phyloP scores from a whole-genome alignment of 768 basidiomycete genomes.

The Tephrocybe sp. region DNA sequence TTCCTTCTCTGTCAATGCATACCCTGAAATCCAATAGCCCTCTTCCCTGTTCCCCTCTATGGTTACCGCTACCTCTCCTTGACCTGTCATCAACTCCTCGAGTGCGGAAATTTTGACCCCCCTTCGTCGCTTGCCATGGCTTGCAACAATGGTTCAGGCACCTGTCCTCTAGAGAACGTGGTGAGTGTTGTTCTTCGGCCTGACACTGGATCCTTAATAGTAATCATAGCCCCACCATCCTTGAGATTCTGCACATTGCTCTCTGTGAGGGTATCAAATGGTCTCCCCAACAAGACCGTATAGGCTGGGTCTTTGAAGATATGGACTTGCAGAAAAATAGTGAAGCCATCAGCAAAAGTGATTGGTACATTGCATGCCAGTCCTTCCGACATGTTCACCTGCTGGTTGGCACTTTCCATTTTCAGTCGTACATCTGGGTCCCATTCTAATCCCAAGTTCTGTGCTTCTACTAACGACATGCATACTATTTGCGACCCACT shows the following conservation, averaged over 20 bases:
- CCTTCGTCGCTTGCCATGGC: too few species aligned
- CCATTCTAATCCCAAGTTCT: conserved; percentile 10
- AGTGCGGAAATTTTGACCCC: not conserved
- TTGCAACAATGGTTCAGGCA: too few species aligned
- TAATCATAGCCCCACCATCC: conserved; percentile 21
- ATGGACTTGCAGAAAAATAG: not conserved
- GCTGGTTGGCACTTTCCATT: conserved; percentile 25
- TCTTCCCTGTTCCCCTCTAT: not conserved
- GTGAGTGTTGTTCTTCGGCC: not conserved
- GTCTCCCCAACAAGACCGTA: not conserved
- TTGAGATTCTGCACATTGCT: conserved; percentile 16
- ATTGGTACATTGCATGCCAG: conserved; percentile 28
- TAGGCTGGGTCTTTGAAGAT: not conserved
- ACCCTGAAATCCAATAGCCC: not conserved
- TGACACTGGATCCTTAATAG: conserved; percentile 24
- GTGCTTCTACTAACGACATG: conserved; percentile 17
- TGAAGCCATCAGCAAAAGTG: conserved; percentile 18
- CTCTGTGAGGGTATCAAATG: conserved; percentile 16
- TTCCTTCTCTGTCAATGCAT: not conserved
- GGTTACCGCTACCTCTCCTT: not conserved
- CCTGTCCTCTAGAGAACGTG: not conserved
- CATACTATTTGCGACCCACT: conserved; percentile 28
- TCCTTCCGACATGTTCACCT: conserved; percentile 21
- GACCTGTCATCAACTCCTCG: not conserved
- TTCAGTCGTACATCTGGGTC: conserved; percentile 13